These are phyloP conservation scores for Raphanus hybrid DNA, from an alignment of 441 rosid species.

Conservation along the genomic window DNA sequence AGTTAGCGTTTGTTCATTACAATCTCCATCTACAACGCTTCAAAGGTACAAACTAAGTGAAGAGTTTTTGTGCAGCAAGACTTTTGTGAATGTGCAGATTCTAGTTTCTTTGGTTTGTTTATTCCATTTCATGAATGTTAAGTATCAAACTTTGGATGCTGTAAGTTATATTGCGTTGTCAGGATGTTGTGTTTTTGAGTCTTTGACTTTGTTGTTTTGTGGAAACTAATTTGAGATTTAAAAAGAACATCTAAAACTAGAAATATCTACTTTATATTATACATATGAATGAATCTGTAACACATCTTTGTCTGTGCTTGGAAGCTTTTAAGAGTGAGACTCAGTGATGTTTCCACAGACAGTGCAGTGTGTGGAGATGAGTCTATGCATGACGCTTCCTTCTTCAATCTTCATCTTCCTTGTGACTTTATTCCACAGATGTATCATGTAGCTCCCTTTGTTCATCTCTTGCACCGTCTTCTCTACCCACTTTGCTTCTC, in stretches of 20 bases:
- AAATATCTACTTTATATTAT: no score
- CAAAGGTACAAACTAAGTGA: not conserved
- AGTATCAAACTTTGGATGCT: not conserved
- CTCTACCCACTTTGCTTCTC: slow-evolving; percentile 46
- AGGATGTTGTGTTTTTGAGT: not conserved
- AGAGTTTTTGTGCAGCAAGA: not conserved
- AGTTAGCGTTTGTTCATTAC: not conserved
- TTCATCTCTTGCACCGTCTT: slow-evolving; percentile 39
- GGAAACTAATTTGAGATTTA: not conserved
- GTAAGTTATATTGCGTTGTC: not conserved
- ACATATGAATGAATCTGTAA: slow-evolving; percentile 10
- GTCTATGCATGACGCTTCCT: slow-evolving; percentile 54
- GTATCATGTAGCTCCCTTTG: slow-evolving; percentile 46
- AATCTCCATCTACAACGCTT: not conserved
- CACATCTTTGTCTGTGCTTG: slow-evolving; percentile 14
- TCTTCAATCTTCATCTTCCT: slow-evolving; percentile 48
- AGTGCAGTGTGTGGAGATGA: slow-evolving; percentile 50
- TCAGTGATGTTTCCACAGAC: slow-evolving; percentile 45
- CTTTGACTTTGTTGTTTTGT: no score
- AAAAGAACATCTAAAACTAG: no score
- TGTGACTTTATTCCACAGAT: slow-evolving; percentile 61
- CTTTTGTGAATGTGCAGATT: not conserved
- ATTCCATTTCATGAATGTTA: slow-evolving; percentile 64
- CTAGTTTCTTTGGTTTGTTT: not conserved
- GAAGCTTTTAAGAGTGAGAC: slow-evolving; percentile 25